A percentile compares a stretch with the other conserved stretches of the same genome.
Evolutionary conservation across 1,284 basidiomycete genomes (phyloP).

Genomic region (Amylostereum areolatum): DNA sequence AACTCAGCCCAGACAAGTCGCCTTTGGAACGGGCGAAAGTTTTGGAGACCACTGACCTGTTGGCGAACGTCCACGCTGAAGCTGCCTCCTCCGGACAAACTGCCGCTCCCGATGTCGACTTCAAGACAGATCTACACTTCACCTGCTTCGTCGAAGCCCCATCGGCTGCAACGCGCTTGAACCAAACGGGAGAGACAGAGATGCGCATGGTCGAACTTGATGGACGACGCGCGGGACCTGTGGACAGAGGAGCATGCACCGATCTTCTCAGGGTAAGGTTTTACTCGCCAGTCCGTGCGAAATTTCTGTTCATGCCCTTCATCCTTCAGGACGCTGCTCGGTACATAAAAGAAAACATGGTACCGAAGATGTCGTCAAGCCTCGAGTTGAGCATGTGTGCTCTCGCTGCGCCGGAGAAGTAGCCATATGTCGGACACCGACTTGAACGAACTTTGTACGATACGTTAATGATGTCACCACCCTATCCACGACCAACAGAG

Average conservation of each 20-base stretch:
- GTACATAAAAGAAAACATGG: background rate
- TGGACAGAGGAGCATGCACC: constrained; percentile 67
- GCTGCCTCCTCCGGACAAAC: constrained; percentile 70
- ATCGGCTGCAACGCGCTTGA: constrained; percentile 27
- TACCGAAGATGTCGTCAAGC: background rate
- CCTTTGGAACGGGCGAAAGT: constrained; percentile 69
- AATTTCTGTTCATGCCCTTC: background rate
- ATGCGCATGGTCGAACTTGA: constrained; percentile 75
- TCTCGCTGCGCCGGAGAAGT: background rate
- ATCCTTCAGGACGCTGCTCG: background rate
- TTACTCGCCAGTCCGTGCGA: background rate
- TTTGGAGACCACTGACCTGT: constrained; percentile 71
- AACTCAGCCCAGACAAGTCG: constrained; percentile 42
- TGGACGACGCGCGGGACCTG: constrained; percentile 66
- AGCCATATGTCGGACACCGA: too few relatives aligned
- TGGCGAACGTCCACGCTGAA: constrained; percentile 68
- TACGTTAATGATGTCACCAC: too few relatives aligned
- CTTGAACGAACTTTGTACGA: too few relatives aligned
- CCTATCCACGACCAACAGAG: too few relatives aligned
- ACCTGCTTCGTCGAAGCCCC: constrained; percentile 77
- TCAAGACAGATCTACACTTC: constrained; percentile 78
- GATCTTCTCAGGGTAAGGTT: constrained; percentile 56
- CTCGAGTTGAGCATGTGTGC: background rate
- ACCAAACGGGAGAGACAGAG: constrained; percentile 6
- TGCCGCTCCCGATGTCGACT: constrained; percentile 35